Evolutionary conservation across 805 yeast species (phyloP).

Genomic region (Metschnikowia drakensbergensis): DNA sequence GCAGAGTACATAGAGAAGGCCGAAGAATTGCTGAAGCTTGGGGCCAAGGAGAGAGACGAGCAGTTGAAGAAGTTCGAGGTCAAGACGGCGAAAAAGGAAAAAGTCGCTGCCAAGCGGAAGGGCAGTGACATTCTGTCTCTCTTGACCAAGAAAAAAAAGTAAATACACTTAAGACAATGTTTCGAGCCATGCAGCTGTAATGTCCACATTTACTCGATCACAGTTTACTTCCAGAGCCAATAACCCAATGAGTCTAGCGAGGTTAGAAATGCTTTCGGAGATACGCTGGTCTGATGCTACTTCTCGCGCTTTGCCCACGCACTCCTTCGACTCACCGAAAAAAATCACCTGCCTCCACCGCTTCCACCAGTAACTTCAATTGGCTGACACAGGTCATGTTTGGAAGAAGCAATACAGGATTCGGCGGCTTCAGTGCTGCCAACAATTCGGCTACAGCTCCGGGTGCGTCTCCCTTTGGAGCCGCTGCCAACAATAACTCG

Average conservation of each 20-base stretch:
- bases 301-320: not conserved
- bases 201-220: too few species aligned
- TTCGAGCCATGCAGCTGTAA: too few species aligned
- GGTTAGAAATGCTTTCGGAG: too few species aligned
- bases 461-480: slow-evolving; percentile 15
- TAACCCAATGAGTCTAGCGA: too few species aligned
- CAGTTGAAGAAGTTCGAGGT: slow-evolving; percentile 62
- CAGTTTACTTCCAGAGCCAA: too few species aligned
- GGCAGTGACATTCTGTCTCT: slow-evolving; percentile 21
- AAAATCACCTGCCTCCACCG: not conserved
- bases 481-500: slow-evolving; percentile 10
- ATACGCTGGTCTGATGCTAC: too few species aligned
- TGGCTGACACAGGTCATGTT: slow-evolving; percentile 32
- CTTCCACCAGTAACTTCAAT: not conserved
- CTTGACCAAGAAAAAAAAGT: slow-evolving; percentile 17
- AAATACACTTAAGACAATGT: not conserved
- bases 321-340: slow-evolving; percentile 1
- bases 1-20: slow-evolving; percentile 49
- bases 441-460: slow-evolving; percentile 3
- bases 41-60: slow-evolving; percentile 66
- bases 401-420: slow-evolving; percentile 48
- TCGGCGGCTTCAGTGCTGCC: slow-evolving; percentile 45
- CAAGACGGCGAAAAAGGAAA: slow-evolving; percentile 38
- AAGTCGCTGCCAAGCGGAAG: slow-evolving; percentile 14
- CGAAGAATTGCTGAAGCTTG: slow-evolving; percentile 50